These are phyloP conservation scores for Russula vinacea DNA, from an alignment of 768 basidiomycete genomes.

Conservation along the genomic window DNA sequence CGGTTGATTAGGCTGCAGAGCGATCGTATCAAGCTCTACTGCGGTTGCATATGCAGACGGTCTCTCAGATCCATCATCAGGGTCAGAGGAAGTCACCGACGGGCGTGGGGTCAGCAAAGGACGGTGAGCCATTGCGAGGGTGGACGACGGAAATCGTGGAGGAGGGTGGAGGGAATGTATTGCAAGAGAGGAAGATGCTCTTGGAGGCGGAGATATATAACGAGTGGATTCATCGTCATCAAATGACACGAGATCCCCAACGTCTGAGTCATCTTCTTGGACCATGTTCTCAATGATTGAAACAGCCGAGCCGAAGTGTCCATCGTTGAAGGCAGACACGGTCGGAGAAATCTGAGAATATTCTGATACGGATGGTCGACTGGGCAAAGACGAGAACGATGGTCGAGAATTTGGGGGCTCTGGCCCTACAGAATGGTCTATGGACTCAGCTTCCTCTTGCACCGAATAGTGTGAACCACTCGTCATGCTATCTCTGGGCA, in stretches of 20 bases:
- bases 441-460: slow-evolving; percentile 19
- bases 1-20: slow-evolving; percentile 7
- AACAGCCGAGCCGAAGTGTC: slow-evolving; percentile 36
- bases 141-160: slow-evolving; percentile 23
- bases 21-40: slow-evolving; percentile 9
- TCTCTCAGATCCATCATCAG: slow-evolving; percentile 30
- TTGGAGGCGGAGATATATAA: slow-evolving; percentile 29
- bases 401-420: slow-evolving; percentile 43
- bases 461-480: slow-evolving; percentile 29
- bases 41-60: slow-evolving; percentile 29
- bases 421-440: slow-evolving; percentile 28
- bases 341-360: slow-evolving; percentile 73
- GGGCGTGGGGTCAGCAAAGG: slow-evolving; percentile 9
- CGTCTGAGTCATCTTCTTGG: slow-evolving; percentile 16
- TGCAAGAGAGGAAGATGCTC: slow-evolving; percentile 29
- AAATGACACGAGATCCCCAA: not conserved
- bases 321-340: slow-evolving; percentile 76
- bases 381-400: slow-evolving; percentile 47
- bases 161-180: slow-evolving; percentile 26
- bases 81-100: slow-evolving; percentile 27
- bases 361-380: slow-evolving; percentile 59
- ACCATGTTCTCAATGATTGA: slow-evolving; percentile 32
- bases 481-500: slow-evolving; percentile 26
- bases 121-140: not conserved
- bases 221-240: slow-evolving; percentile 20